These are phyloP conservation scores for Ormosia emarginata DNA, from an alignment of 306 rosid genomes.

Conservation along the genomic window DNA sequence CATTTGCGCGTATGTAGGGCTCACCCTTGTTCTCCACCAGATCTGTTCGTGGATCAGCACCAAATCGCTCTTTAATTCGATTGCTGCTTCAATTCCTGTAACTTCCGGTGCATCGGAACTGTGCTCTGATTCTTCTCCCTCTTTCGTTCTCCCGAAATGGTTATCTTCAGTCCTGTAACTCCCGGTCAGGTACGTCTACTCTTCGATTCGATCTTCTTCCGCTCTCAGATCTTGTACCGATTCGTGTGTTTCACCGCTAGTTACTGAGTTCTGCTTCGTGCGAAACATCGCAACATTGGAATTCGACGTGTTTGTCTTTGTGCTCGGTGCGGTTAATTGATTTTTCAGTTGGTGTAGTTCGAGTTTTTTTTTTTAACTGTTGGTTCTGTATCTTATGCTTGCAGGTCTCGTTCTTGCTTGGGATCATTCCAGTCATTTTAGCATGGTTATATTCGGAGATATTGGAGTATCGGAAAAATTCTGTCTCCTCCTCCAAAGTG, in stretches of 20 bases:
- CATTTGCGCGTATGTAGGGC: background rate
- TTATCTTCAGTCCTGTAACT: conserved; percentile 57
- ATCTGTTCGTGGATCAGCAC: conserved; percentile 30
- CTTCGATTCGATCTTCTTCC: background rate
- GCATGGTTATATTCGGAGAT: conserved; percentile 87
- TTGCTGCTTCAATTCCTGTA: conserved; percentile 24
- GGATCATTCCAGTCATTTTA: conserved; percentile 48
- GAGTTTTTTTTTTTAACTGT: background rate
- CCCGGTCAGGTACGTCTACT: conserved; percentile 74
- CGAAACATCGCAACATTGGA: background rate
- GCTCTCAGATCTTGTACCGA: conserved; percentile 36
- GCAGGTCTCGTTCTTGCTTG: conserved; percentile 72
- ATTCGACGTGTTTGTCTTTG: background rate
- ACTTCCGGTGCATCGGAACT: conserved; percentile 21
- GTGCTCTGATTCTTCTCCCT: background rate
- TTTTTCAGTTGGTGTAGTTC: background rate
- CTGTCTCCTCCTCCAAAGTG: conserved; percentile 60
- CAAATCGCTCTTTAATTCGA: conserved; percentile 22
- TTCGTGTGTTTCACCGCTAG: background rate
- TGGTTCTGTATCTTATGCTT: background rate
- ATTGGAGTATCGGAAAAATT: conserved; percentile 61
- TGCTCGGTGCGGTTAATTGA: background rate
- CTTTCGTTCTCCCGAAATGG: conserved; percentile 38
- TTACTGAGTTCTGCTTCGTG: background rate
- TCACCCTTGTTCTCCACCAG: conserved; percentile 1